Base-by-base conservation (phyloP, 2,329 filamentous ascomycete genomes). In the Monosporascus ibericus region DNA sequence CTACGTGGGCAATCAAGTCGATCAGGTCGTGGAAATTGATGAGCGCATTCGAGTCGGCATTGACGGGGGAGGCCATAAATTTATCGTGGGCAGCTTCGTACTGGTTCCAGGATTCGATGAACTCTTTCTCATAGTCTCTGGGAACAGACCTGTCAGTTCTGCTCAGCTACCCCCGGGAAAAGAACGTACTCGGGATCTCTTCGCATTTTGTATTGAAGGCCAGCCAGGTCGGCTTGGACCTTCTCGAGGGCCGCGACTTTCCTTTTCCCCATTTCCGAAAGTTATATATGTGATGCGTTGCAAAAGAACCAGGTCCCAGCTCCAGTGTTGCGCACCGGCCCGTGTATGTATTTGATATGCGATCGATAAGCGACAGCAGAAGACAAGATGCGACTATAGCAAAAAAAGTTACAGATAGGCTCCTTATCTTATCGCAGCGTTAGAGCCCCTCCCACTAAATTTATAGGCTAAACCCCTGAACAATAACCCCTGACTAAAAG, bases 181-280 rank as follows among this genome's bases (percentile, higher is more conserved):
- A 39, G 24, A 36, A 69, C 81, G 67, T 78, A 88, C 79, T 85
- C 82, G 46, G 92, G 90, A 72, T 96, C 92, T 69, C 86, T 82
- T 59, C 87, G 83, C 66, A 96, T 91, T 75, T 95, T 96, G 76
- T 95, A 90, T 68, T 95, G 91, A 49, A 96, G 76, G 72, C 87
- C 94, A 58, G 90, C 85, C 80, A 95, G 77, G 72, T 95, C 90
- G 36, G 91, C 92, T 68, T 96, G 92, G 62, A 96, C 85, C 80
- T 96, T 96, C 74, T 96, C 92, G 71, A 96, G 84, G 55, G 92
- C 92, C 52, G 88, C 90, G 54, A 96, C 81, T 75, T 94, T 95
- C 70, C 91, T 82, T 74, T 96, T 96, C 55, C 84, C 88, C 84
- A 90, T 94, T 44, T 56, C 71, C 52, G 11, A 46, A 30, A 22